These are phyloP conservation scores for Xylogone sp. DNA, from an alignment of 2,329 filamentous ascomycete species.

Conservation along the genomic window DNA sequence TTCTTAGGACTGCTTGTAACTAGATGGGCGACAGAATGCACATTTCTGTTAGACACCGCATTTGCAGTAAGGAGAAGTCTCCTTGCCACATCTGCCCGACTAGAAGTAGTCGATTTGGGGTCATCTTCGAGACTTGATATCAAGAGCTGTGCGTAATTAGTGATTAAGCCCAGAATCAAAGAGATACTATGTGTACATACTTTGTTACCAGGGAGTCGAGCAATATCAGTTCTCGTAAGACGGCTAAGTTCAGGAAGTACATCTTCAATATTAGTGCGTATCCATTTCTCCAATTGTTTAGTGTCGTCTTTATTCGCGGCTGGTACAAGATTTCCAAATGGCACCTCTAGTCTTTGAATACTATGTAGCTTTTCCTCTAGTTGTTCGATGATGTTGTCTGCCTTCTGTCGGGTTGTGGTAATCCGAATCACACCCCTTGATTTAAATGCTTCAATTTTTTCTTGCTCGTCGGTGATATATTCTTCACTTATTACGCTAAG, in stretches of 20 bases:
- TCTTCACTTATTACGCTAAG: constrained; percentile 18
- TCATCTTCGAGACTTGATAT: constrained; percentile 11
- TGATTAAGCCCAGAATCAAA: background rate
- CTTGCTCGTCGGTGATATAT: constrained; percentile 13
- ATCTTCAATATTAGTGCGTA: constrained; percentile 8
- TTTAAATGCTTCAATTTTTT: constrained; percentile 24
- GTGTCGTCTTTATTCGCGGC: background rate
- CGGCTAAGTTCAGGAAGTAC: constrained; percentile 14
- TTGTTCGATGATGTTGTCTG: constrained; percentile 15
- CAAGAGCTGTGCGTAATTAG: constrained; percentile 8
- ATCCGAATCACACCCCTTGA: constrained; percentile 21
- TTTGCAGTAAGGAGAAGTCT: constrained; percentile 20
- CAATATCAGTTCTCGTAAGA: constrained; percentile 23
- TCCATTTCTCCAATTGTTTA: constrained; percentile 4
- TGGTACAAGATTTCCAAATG: constrained; percentile 14
- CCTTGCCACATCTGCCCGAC: constrained; percentile 15
- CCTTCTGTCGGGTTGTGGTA: constrained; percentile 19
- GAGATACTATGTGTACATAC: background rate
- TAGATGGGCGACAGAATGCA: constrained; percentile 13
- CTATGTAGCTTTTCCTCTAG: constrained; percentile 16
- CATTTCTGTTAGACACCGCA: constrained; percentile 9
- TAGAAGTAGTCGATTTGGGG: constrained; percentile 7
- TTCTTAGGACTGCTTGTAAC: background rate
- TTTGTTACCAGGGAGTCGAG: constrained; percentile 3
- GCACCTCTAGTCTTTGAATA: constrained; percentile 13